Conservation (phyloP, 495 filamentous ascomycete genomes). For the Tetracladium setigerum region DNA sequence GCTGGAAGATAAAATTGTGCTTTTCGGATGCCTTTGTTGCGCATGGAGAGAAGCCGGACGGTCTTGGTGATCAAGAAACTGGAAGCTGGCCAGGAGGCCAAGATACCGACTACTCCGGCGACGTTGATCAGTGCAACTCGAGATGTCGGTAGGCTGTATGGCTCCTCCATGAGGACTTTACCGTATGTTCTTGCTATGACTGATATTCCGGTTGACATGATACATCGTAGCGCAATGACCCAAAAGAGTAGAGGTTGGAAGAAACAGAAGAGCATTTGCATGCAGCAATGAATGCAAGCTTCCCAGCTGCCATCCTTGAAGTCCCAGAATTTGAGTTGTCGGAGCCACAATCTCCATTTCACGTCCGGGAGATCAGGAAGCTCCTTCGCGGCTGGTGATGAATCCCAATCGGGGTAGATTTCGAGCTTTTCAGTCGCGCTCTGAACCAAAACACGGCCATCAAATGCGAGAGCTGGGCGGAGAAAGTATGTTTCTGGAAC, state of each 20-base stretch:
- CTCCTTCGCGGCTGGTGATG: conserved; percentile 3
- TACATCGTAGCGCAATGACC: conserved; percentile 29
- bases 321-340: conserved; percentile 1
- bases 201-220: conserved; percentile 28
- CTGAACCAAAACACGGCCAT: conserved; percentile 12
- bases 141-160: conserved; percentile 29
- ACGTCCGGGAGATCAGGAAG: conserved; percentile 7
- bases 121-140: conserved; percentile 29
- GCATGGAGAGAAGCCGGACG: background rate
- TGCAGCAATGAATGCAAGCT: conserved; percentile 5
- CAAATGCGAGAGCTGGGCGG: conserved; percentile 11
- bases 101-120: conserved; percentile 24
- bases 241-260: conserved; percentile 36
- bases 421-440: conserved; percentile 5
- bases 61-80: conserved; percentile 8
- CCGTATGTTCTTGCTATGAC: conserved; percentile 32
- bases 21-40: conserved; percentile 5
- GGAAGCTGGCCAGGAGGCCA: conserved; percentile 29
- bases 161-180: conserved; percentile 22
- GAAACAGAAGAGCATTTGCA: conserved; percentile 5
- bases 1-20: conserved; percentile 13
- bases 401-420: conserved; percentile 10
- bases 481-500: conserved; percentile 12
- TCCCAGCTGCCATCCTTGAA: conserved; percentile 5
- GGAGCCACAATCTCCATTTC: background rate